Percentiles rank a stretch among this genome's conserved stretches.
These are phyloP conservation scores for Triticum monococcum DNA, from an alignment of 176 grass and related monocot genomes.

Conservation along the genomic window DNA sequence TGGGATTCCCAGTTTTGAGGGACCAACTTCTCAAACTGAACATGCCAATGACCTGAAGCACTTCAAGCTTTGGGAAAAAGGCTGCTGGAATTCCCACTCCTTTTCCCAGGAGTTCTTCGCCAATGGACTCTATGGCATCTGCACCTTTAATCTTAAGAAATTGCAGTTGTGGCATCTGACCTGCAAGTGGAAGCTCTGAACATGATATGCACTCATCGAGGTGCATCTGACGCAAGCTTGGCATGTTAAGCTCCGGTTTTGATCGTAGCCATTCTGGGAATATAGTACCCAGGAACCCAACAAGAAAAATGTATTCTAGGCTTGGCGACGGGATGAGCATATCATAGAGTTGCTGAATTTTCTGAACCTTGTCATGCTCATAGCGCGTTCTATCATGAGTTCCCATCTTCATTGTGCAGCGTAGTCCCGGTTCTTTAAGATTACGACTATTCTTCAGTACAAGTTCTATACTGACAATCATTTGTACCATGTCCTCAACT, in stretches of 20 bases:
- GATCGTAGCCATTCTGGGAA: conserved; percentile 9
- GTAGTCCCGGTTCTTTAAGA: background rate
- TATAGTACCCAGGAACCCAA: background rate
- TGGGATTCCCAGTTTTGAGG: background rate
- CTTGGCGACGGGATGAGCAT: background rate
- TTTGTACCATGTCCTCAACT: conserved; percentile 3
- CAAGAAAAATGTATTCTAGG: background rate
- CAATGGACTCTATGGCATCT: background rate
- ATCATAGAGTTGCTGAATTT: background rate
- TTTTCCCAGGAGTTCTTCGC: background rate
- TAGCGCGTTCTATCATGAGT: background rate
- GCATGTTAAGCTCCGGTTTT: background rate
- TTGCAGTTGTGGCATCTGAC: background rate
- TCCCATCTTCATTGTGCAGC: background rate
- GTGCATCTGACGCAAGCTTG: conserved; percentile 10
- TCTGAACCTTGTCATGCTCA: background rate
- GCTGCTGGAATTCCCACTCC: background rate
- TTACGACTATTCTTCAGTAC: background rate
- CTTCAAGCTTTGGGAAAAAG: background rate
- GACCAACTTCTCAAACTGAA: background rate
- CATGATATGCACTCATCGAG: background rate
- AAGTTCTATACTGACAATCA: background rate
- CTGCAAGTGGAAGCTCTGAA: conserved; percentile 18
- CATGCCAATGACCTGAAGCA: background rate
- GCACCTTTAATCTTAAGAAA: conserved; percentile 10